Percentiles rank a stretch among this genome's conserved stretches.
Evolutionary conservation across 768 basidiomycete species (phyloP).

Genomic region (Exsudoporus frostii): DNA sequence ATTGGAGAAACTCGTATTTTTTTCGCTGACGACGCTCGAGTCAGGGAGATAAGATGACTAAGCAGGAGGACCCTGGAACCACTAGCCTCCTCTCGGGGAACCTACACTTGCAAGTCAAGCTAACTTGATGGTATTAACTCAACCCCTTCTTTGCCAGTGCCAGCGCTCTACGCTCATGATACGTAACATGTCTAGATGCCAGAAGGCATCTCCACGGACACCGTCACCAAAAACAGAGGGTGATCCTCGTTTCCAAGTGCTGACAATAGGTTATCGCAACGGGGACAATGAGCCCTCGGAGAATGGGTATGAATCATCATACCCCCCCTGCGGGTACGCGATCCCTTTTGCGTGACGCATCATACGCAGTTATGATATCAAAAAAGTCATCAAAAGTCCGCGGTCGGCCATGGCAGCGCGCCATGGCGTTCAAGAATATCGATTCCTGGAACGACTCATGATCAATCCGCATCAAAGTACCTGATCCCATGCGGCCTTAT

Average conservation of each 20-base stretch:
- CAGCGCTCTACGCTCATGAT: not conserved
- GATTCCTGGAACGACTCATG: not conserved
- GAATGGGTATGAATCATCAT: not conserved
- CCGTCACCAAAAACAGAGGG: not conserved
- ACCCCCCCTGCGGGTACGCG: not conserved
- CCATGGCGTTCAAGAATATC: slow-evolving; percentile 1
- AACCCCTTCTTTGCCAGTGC: not conserved
- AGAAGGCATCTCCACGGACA: not conserved
- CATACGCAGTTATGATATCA: too few relatives aligned
- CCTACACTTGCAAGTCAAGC: not conserved
- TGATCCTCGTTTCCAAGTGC: not conserved
- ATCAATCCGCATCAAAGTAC: not conserved
- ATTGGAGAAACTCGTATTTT: slow-evolving; percentile 7
- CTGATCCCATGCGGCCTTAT: slow-evolving; percentile 1
- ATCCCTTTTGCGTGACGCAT: not conserved
- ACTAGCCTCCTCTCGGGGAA: slow-evolving; percentile 1
- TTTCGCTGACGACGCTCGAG: slow-evolving; percentile 4
- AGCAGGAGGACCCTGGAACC: slow-evolving; percentile 9
- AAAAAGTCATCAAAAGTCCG: not conserved
- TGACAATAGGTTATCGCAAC: not conserved
- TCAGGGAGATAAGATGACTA: slow-evolving; percentile 18
- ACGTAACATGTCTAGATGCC: not conserved
- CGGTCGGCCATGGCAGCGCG: not conserved
- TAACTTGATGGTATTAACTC: too few relatives aligned
- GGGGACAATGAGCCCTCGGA: not conserved